Percentiles rank a stretch among this genome's conserved stretches.
phyloP scores from a whole-genome alignment of 2,329 filamentous ascomycete genomes.

The Ophiostoma triangulosporum region DNA sequence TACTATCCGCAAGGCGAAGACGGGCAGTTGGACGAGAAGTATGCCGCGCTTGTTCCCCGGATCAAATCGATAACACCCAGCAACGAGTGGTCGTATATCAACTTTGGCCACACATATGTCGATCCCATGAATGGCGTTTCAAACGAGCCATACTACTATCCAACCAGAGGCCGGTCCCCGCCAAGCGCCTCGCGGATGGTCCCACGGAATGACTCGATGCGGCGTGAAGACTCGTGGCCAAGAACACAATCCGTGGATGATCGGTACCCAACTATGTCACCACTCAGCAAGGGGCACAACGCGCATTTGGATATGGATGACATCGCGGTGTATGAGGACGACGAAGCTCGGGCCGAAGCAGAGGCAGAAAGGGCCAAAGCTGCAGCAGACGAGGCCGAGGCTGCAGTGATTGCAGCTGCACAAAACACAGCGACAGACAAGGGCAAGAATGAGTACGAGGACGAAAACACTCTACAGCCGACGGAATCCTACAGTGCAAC shows the following conservation, averaged over 20 bases:
- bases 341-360: background rate
- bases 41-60: conserved; percentile 20
- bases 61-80: conserved; percentile 29
- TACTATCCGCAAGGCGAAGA: conserved; percentile 19
- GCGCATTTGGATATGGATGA: background rate
- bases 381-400: background rate
- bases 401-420: too few relatives aligned
- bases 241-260: background rate
- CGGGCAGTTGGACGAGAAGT: conserved; percentile 24
- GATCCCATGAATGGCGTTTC: conserved; percentile 22
- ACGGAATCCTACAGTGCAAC: too few relatives aligned
- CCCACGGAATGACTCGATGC: background rate
- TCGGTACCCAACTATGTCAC: background rate
- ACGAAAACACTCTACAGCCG: too few relatives aligned
- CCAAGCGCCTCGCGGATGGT: conserved; percentile 17
- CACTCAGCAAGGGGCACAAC: background rate
- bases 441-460: too few relatives aligned
- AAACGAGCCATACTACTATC: conserved; percentile 31
- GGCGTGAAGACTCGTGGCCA: background rate
- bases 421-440: too few relatives aligned
- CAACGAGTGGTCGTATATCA: conserved; percentile 30
- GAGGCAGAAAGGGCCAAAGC: background rate
- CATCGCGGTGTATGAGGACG: background rate
- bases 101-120: conserved; percentile 23
- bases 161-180: conserved; percentile 38